Evolutionary conservation across 306 rosid species (phyloP).

Genomic region (Begonia masoniana): DNA sequence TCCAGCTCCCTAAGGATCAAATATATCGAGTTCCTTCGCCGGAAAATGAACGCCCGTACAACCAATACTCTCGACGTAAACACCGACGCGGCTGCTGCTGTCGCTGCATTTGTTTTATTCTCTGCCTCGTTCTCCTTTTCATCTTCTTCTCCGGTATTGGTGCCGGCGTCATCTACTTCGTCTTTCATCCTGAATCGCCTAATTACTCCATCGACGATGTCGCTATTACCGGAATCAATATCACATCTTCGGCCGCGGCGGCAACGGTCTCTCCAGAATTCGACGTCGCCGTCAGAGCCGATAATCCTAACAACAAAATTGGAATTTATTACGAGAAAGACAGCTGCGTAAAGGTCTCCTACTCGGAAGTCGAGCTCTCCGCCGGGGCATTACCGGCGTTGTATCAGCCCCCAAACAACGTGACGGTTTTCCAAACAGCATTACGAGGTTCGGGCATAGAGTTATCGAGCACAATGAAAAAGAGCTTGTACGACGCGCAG

Average conservation of each 20-base stretch:
- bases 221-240: slow-evolving; percentile 31
- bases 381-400: slow-evolving; percentile 54
- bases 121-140: slow-evolving; percentile 19
- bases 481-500: slow-evolving; percentile 17
- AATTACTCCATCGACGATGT: slow-evolving; percentile 36
- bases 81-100: slow-evolving; percentile 22
- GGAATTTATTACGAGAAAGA: slow-evolving; percentile 49
- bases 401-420: slow-evolving; percentile 50
- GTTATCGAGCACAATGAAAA: slow-evolving; percentile 14
- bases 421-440: slow-evolving; percentile 33
- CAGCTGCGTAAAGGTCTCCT: slow-evolving; percentile 33
- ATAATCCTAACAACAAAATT: slow-evolving; percentile 53
- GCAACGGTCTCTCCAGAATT: slow-evolving; percentile 35
- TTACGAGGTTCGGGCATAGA: slow-evolving; percentile 28
- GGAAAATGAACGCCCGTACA: slow-evolving; percentile 41
- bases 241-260: slow-evolving; percentile 13
- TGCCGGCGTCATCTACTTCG: slow-evolving; percentile 45
- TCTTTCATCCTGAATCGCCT: slow-evolving; percentile 47
- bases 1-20: slow-evolving; percentile 65
- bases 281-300: slow-evolving; percentile 29
- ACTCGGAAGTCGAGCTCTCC: slow-evolving; percentile 21
- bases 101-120: slow-evolving; percentile 33
- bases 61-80: slow-evolving; percentile 24
- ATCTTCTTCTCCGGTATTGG: slow-evolving; percentile 24
- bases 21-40: slow-evolving; percentile 77